Conservation (phyloP, 1,284 basidiomycete genomes). For the Caloboletus inedulis region DNA sequence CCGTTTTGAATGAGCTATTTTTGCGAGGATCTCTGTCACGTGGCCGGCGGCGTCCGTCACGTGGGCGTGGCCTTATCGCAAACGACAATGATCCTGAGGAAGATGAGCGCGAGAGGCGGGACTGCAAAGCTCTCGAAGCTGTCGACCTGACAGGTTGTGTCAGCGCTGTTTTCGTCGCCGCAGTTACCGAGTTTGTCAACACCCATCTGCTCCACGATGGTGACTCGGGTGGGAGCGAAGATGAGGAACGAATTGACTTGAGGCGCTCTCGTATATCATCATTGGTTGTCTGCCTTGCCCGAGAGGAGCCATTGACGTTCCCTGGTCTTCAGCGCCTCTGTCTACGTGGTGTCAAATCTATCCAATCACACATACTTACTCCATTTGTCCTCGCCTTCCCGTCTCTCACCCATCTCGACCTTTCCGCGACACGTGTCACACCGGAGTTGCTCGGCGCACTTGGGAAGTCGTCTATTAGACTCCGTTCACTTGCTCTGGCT, state of each 20-base stretch:
- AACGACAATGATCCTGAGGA: slow-evolving; percentile 58
- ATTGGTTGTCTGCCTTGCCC: slow-evolving; percentile 32
- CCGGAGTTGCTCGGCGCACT: slow-evolving; percentile 74
- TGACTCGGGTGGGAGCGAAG: slow-evolving; percentile 47
- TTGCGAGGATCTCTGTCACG: slow-evolving; percentile 73
- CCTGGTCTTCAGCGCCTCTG: slow-evolving; percentile 81
- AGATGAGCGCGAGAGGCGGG: slow-evolving; percentile 68
- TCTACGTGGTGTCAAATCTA: slow-evolving; percentile 79
- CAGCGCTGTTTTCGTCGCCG: slow-evolving; percentile 82
- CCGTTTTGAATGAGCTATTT: slow-evolving; percentile 83
- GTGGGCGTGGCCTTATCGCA: slow-evolving; percentile 53
- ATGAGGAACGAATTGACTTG: slow-evolving; percentile 30
- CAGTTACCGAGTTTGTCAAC: slow-evolving; percentile 79
- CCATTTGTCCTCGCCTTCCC: slow-evolving; percentile 85
- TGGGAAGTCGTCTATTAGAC: slow-evolving; percentile 61
- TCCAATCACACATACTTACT: slow-evolving; percentile 68
- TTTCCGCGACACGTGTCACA: slow-evolving; percentile 81
- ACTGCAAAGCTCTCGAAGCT: slow-evolving; percentile 82
- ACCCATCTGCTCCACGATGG: slow-evolving; percentile 58
- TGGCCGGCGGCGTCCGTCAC: slow-evolving; percentile 66
- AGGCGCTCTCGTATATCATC: slow-evolving; percentile 31
- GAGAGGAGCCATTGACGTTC: slow-evolving; percentile 60
- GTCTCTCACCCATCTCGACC: slow-evolving; percentile 85
- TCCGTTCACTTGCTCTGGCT: slow-evolving; percentile 83
- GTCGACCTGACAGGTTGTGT: slow-evolving; percentile 95